Conservation (phyloP, 495 filamentous ascomycete species). For the Lindgomyces ingoldianus region DNA sequence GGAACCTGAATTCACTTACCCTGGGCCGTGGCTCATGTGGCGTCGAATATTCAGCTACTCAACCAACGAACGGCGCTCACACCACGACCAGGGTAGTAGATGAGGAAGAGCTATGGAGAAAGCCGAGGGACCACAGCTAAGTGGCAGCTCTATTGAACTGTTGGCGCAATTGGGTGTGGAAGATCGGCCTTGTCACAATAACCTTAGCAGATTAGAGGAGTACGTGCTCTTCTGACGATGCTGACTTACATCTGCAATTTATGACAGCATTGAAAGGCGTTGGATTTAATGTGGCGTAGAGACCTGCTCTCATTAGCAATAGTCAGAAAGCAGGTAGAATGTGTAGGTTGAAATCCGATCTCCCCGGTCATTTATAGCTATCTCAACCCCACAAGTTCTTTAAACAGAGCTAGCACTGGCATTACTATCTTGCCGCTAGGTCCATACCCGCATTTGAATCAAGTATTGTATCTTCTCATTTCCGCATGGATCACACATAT, state of each 20-base stretch:
- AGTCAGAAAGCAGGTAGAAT: background rate
- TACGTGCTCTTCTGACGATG: too few relatives aligned
- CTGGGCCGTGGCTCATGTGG: conserved; percentile 28
- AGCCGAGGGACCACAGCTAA: background rate
- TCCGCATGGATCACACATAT: too few relatives aligned
- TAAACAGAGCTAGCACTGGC: background rate
- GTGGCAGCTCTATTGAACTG: background rate
- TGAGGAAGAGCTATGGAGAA: background rate
- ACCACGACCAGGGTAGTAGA: background rate
- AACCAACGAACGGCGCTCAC: background rate
- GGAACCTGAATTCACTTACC: conserved; percentile 14
- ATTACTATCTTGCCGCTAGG: background rate
- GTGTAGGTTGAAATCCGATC: background rate
- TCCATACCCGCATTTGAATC: too few relatives aligned
- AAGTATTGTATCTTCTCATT: too few relatives aligned
- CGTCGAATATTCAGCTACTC: conserved; percentile 15
- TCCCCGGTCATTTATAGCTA: too few relatives aligned
- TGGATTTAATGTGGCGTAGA: too few relatives aligned
- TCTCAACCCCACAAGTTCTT: background rate
- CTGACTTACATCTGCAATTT: too few relatives aligned
- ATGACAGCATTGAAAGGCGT: too few relatives aligned
- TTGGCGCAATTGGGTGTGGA: background rate
- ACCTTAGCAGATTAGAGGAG: too few relatives aligned
- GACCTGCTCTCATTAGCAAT: background rate
- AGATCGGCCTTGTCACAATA: background rate